Base-by-base conservation (phyloP, 2,329 filamentous ascomycete genomes). In the Ustilaginoidea virens region DNA sequence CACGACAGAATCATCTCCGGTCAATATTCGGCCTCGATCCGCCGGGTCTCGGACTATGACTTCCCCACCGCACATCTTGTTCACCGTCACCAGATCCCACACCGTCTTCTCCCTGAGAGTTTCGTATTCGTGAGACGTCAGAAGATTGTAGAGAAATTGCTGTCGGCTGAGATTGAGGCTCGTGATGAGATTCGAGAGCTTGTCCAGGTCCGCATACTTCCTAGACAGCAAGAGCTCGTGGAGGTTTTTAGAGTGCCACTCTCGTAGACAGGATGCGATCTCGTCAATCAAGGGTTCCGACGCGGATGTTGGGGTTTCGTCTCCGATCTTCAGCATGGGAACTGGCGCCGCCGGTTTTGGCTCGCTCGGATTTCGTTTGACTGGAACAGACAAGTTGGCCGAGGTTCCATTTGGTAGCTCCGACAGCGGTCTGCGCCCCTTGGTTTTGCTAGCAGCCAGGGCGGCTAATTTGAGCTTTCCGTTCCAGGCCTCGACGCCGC, bases 171-270 rank as follows among this genome's bases (percentile, higher is more conserved):
- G 66, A 52, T 94, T 87, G 36, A 98, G 64, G n/a, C 75, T 73
- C 28, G 75, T 70, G 25, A 94, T 80, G 30, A 96, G 66, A 32
- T 69, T 68, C 2, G 83, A 80, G 48, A 96, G 74, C 37, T 78
- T 74, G 43, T 92, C 83, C 31, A 98, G 61, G 31, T 76, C 69
- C 28, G 67, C 60, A 53, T 98, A 98, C 48, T 86, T 74, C 35
- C 83, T 71, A 13, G 74, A 74, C 7, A 98, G 68, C 1, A 98
- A 66, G 15, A 96, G 64, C 48, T 92, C 83, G 55, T 98, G 92
- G 11, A 98, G 66, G 47, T 94, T 92, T 12, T 86, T 93, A 13
- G 90, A 92, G 56, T 98, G 87, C 92, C 90, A 98, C 65, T 98
- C 90, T 42, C 90, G 74, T 37, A 98, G 58, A 49, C 90, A 98